Conservation (phyloP, 176 grass and related monocot species). For the Olyra latifolia region DNA sequence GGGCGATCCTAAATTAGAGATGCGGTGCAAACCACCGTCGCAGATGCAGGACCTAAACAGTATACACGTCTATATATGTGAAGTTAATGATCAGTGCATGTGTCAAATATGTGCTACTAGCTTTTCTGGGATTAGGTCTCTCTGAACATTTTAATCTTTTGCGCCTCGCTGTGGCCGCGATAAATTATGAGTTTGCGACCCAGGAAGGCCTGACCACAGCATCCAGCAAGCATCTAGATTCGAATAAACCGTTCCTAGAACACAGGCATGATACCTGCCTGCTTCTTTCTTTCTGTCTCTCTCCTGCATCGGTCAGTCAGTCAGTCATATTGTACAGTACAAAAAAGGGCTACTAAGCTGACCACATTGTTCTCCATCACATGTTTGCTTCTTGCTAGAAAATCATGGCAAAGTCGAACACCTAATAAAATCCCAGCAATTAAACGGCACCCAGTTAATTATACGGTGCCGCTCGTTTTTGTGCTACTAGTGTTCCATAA, state of each 20-base stretch:
- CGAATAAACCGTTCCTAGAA: neutral
- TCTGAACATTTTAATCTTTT: neutral
- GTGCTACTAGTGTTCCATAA: neutral
- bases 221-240: neutral
- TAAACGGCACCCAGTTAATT: neutral
- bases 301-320: neutral
- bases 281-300: neutral
- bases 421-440: neutral
- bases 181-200: neutral
- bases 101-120: too few relatives aligned
- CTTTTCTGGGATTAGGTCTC: neutral
- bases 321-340: neutral
- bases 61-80: too few relatives aligned
- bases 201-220: neutral
- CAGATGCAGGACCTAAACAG: too few relatives aligned
- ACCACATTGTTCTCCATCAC: neutral
- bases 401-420: neutral
- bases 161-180: neutral
- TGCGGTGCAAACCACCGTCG: too few relatives aligned
- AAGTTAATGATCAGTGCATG: too few relatives aligned
- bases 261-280: neutral
- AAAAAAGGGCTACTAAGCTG: neutral
- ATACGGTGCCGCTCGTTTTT: too few relatives aligned
- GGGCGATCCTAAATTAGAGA: too few relatives aligned
- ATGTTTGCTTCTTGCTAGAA: neutral